Evolutionary conservation across 2,329 filamentous ascomycete genomes (phyloP), one percentile per base, ranked within the genome.

Genomic region (Verticillium klebahnii): DNA sequence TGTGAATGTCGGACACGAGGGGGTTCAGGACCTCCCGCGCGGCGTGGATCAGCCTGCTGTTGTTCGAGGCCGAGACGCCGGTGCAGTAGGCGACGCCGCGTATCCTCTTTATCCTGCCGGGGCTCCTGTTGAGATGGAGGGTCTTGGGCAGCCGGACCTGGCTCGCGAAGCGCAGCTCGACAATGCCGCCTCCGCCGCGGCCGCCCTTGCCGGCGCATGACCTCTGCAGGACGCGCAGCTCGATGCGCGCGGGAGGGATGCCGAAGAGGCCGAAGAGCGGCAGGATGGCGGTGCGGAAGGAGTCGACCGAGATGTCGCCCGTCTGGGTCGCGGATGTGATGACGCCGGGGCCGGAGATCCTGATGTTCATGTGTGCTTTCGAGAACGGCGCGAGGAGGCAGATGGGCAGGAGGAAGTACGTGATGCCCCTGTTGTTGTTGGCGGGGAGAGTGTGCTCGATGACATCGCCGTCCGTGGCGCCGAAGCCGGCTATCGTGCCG

Each of bases 131-230:
- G 61, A 97, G 78, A 75, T 99, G 95, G 72, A 99, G 80, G 40
- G 95, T 99, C 80, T 96, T 97, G 12, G 95, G 95, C 59, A 98
- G 80, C 40, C 94, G 87, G 14, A 99, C 90, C 77, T 99, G 95
- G 74, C 94, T 93, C 23, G 91, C 93, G 72, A 98, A 98, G 8
- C 93, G 84, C 62, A 99, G 79, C 76, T 97, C 93, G n/a, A 99
- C 94, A 61, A 96, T 85, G 52, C 95, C 95, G 52, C 92, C 93
- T 45, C 94, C 95, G 32, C 92, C 92, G 63, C 84, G 85, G 2
- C 92, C 93, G 56, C 86, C 85, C 0, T 85, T 82, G 0, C 91
- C 91, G 0, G 90, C 84, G 72, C 93, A 95, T 15, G 91, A 94
- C 63, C 95, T 82, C 69, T 84, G 88, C 64, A 97, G 78, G 6